Evolutionary conservation across 129 eudicot genomes (phyloP).

Genomic region (Deinandra increscens): DNA sequence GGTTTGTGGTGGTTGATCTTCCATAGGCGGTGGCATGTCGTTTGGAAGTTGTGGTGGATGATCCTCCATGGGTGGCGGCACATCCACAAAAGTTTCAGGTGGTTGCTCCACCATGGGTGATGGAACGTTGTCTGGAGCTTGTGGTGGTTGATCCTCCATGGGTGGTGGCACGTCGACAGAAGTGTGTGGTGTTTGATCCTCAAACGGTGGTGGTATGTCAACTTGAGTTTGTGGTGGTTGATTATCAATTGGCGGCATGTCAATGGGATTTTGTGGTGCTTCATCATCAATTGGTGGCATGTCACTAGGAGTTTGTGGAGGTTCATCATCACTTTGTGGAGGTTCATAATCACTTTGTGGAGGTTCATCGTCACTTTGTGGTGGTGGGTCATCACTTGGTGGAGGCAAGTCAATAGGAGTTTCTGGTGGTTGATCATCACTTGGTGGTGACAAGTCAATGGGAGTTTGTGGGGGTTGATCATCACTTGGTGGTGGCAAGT

Average conservation of each 20-base stretch:
- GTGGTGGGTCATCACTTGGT: not conserved
- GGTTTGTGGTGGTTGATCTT: constrained; percentile 14
- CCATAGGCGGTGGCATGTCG: constrained; percentile 1
- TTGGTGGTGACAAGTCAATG: not conserved
- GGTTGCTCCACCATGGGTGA: not conserved
- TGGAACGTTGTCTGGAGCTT: not conserved
- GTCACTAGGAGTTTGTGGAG: not conserved
- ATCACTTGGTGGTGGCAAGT: not conserved
- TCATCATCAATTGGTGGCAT: not conserved
- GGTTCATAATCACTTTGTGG: not conserved
- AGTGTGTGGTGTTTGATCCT: not conserved
- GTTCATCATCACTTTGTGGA: not conserved
- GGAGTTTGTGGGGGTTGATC: constrained; percentile 1
- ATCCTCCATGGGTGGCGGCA: constrained; percentile 3
- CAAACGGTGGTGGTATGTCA: not conserved
- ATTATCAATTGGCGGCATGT: not conserved
- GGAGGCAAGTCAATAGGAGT: not conserved
- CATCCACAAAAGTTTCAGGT: not conserved
- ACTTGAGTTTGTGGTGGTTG: constrained; percentile 8
- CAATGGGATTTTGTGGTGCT: constrained; percentile 12
- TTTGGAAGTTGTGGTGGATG: not conserved
- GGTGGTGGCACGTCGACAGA: not conserved
- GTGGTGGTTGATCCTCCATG: not conserved
- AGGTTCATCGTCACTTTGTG: not conserved
- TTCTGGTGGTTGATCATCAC: not conserved